Base-by-base conservation (phyloP, 352 stramenopile genomes). In the Phytophthora sp. region DNA sequence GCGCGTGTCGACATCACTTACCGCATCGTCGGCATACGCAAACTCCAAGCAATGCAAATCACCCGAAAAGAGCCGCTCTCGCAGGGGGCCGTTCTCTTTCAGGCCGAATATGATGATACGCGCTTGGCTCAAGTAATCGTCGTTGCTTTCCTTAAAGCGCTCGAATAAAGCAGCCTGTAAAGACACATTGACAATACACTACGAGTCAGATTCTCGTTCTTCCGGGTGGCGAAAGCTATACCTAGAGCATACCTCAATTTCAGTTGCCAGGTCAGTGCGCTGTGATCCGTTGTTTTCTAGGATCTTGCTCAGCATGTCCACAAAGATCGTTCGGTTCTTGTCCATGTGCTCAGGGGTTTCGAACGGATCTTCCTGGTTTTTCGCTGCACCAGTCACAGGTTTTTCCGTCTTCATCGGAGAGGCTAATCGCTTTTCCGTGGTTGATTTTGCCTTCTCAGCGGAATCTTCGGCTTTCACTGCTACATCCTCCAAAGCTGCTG, bases 61-160 rank as follows among this genome's bases (percentile, higher is more conserved):
- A 47, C 85, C 84, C 4, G 77, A 81, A 51, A 89, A 79, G 24
- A 95, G 78, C 21, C 86, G 81, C 30, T 90, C 75, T 20, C 78
- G 80, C 56, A 91, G 79, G 23, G 71, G 64, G 24, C 70, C 65
- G 71, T 93, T 90, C 30, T 82, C 76, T 63, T 90, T 88, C 21
- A 95, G 65, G 6, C 83, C 84, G 70, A 95, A 93, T 33, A 85
- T 91, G 64, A 95, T 85, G 55, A 85, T 84, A 12, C 87, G 84
- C 27, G 87, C 80, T 67, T 90, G 88, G 41, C 73, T 69, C 44
- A 78, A 78, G 74, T 95, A 95, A 50, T 93, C 83, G 12, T 82
- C 82, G 42, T 81, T 86, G 64, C 72, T 92, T 38, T 95, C 80
- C 51, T 88, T 91, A 39, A 91, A 93, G 11, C 87, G 84, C 54